A percentile compares a stretch with the other conserved stretches of the same genome.
Evolutionary conservation across 2,329 filamentous ascomycete species (phyloP).

Genomic region (Talaromyces sp.): DNA sequence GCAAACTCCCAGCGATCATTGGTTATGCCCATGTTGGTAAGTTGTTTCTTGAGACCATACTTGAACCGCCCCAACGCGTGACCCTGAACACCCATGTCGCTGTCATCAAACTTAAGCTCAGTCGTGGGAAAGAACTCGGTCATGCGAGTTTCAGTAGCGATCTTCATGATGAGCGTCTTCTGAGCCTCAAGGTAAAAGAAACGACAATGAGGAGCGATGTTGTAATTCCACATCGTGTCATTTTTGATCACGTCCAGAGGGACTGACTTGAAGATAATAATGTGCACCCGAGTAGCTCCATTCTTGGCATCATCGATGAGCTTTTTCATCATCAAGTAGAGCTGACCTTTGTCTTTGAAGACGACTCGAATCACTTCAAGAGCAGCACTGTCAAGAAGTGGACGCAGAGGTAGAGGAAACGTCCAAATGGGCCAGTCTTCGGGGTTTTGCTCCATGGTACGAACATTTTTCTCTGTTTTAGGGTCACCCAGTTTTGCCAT

Average conservation of each 20-base stretch:
- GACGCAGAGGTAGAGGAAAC: slow-evolving; percentile 8
- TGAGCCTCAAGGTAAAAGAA: slow-evolving; percentile 14
- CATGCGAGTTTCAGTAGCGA: slow-evolving; percentile 11
- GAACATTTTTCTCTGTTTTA: background rate
- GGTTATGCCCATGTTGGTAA: background rate
- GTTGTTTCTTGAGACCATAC: slow-evolving; percentile 1
- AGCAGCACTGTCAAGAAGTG: background rate
- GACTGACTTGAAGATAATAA: slow-evolving; percentile 4
- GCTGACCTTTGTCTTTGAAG: background rate
- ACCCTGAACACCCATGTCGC: slow-evolving; percentile 11
- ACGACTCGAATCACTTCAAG: background rate
- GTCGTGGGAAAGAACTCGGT: background rate
- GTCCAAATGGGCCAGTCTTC: background rate
- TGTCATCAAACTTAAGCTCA: slow-evolving; percentile 6
- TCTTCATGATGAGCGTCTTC: background rate
- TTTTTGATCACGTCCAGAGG: background rate
- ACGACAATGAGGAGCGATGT: slow-evolving; percentile 15
- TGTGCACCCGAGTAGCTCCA: background rate
- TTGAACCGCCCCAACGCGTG: slow-evolving; percentile 11
- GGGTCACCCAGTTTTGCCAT: background rate
- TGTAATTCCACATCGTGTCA: background rate
- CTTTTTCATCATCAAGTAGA: background rate
- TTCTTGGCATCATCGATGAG: background rate
- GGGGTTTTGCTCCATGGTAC: background rate
- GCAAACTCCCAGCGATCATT: slow-evolving; percentile 1